Base-by-base conservation (phyloP, 345 rosid species). In the Bretschneidera sinensis region DNA sequence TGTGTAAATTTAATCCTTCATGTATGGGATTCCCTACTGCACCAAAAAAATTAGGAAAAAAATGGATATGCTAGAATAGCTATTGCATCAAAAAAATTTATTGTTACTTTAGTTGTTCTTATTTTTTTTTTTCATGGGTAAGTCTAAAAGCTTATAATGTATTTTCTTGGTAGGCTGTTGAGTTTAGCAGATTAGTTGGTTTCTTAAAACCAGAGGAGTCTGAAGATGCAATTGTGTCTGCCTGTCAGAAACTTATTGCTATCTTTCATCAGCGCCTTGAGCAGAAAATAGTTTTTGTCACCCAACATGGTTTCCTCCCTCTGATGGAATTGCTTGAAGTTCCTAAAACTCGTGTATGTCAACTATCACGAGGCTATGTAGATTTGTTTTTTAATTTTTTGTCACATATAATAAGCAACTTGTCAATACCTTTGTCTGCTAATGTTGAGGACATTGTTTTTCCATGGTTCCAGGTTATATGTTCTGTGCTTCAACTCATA, bases 221-320 rank as follows among this genome's bases (percentile, higher is more conserved):
- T 19, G 99, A 94, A 84, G 97, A 94, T 61, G 89, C 89, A 64
- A 88, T 94, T 54, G 81, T 85, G 28, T 81, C 96, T 68, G 79
- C 95, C 34, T 88, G 95, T 72, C 89, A 76, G 82, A 90, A 82
- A 69, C 97, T 94, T 58, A 68, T 83, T 57, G 66, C 67, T 16
- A 85, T 94, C 66, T 90, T 90, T 74, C 84, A 83, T 65, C 96
- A 88, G 75, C 96, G 97, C 55, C 82, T 92, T 48, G 99, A 83
- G 74, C 99, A 91, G 78, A 91, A 94, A 71, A 69, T 77, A 66
- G 84, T 83, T 61, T 88, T 83, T 74, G 80, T 91, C 66, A 86
- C 91, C 58, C 99, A 88, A 73, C 92, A 81, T 81, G 97, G 99
- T 47, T 79, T 94, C 75, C 92, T 94, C 21, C 97, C 97, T 64